Evolutionary conservation across 176 grass and related monocot species (phyloP).

Genomic region (Oryza coarctata): DNA sequence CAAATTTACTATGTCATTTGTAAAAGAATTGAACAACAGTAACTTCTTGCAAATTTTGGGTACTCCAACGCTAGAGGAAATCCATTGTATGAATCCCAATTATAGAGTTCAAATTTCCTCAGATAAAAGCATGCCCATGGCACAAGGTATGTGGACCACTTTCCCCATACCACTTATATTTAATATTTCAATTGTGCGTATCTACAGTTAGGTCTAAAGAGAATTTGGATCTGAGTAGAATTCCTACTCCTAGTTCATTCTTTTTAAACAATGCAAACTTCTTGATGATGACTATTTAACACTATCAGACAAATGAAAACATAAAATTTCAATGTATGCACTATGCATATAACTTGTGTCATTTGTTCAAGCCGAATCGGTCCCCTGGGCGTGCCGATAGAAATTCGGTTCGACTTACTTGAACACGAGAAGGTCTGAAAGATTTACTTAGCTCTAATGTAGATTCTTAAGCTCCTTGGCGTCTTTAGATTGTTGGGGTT

Average conservation of each 20-base stretch:
- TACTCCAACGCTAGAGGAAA: conserved; percentile 63
- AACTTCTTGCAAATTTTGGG: conserved; percentile 48
- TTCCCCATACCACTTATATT: background rate
- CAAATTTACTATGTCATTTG: background rate
- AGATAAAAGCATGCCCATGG: conserved; percentile 64
- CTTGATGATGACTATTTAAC: background rate
- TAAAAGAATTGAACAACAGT: conserved; percentile 3
- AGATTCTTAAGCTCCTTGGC: no score
- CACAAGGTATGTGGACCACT: conserved; percentile 41
- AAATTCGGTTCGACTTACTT: no score
- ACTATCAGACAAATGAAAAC: background rate
- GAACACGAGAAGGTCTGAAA: no score
- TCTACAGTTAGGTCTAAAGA: background rate
- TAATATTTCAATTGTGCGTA: background rate
- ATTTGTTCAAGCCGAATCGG: no score
- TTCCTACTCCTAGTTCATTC: background rate
- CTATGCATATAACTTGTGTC: background rate
- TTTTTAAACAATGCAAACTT: background rate
- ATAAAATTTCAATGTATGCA: background rate
- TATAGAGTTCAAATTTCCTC: conserved; percentile 65
- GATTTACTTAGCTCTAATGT: no score
- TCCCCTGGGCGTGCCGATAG: no score
- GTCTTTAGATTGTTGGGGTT: no score
- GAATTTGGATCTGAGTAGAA: background rate
- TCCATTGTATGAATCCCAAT: conserved; percentile 63